Evolutionary conservation across 768 basidiomycete genomes (phyloP), one percentile per base, ranked within the genome.

Genomic region (Tulasnella sp.): DNA sequence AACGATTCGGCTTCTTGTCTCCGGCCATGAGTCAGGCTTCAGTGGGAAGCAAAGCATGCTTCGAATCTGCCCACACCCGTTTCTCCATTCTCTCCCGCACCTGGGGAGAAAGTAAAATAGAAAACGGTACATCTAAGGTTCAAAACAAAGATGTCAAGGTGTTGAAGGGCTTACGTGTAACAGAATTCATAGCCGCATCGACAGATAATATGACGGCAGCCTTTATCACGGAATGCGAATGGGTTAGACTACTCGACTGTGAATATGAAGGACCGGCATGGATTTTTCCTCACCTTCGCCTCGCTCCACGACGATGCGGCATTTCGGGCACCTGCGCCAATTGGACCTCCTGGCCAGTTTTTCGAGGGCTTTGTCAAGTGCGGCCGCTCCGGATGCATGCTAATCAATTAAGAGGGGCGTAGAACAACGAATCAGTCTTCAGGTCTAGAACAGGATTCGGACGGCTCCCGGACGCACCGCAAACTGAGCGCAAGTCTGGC

Each of bases 151-250:
- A 24, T n/a, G 6, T 7, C 54, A 1, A 7, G 24, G 6, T 7
- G 6, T n/a, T 1, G 54, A 1, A n/a, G 22, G 54, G 54, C 77
- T 44, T 34, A 64, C 77, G 3, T 42, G n/a, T 78, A 60, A 24
- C 77, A 78, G 69, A 64, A 78, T 54, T 78, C 50, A 31, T 54
- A 28, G 22, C 69, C 69, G 37, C 77, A 78, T 42, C 58, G 64
- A 12, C 77, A 78, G 22, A 72, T 42, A 20, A 78, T 78, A 41
- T 78, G 77, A 2, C 42, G 40, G n/a, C 77, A 78, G 8, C 77
- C 77, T 78, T 42, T 3, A 48, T 69, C 14, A 69, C 5, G 28
- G 28, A 3, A 60, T 7, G 12, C 8, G 28, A 7, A 31, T 9
- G 58, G 3, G n/a, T 60, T 31, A 60, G 58, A 20, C 2, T 60